Base-by-base conservation (phyloP, 2,329 filamentous ascomycete genomes). In the Botryosphaeria dothidea region DNA sequence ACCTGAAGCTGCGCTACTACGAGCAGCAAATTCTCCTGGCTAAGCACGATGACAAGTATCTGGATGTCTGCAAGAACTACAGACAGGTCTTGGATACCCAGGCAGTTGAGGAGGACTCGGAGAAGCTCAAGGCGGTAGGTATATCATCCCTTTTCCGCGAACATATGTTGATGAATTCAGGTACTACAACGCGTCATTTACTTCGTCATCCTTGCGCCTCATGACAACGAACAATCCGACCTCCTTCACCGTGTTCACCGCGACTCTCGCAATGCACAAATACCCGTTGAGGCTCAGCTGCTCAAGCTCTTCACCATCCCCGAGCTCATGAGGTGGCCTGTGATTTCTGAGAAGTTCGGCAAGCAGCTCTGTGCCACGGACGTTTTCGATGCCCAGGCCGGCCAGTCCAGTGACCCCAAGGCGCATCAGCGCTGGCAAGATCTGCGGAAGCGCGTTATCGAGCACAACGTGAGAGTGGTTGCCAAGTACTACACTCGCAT, bases 401-500 rank as follows among this genome's bases (percentile, higher is more conserved):
- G 86, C 68, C 83, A 88, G 70, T 88, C 90, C 5, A 75, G 84
- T 36, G 93, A 97, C 71, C 85, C 90, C 67, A 94, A 97, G 80
- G 90, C 93, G 29, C 83, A 91, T 78, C 87, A 90, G 78, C 87
- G 95, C 77, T 99, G 94, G 93, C 86, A 95, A 75, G 95, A 97
- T 76, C 84, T 99, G 69, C 92, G 95, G 74, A 98, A 98, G 86
- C 93, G 95, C 62, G 95, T 99, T 67, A 99, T 99, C 73, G 95
- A 99, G 83, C 95, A 99, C 83, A 99, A 99, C 71, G 94, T 99
- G 62, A 92, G 95, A 61, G 95, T 99, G 1, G 88, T 99, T 41
- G 95, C 95, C 72, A 97, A 97, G 81, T 99, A 99, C 85, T 99
- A 99, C 83, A 99, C 95, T 23, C 92, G 95, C 71, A 96, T 99